Percentiles rank a stretch among this genome's conserved stretches.
Evolutionary conservation across 441 rosid genomes (phyloP).

Genomic region (Capsella rubella): DNA sequence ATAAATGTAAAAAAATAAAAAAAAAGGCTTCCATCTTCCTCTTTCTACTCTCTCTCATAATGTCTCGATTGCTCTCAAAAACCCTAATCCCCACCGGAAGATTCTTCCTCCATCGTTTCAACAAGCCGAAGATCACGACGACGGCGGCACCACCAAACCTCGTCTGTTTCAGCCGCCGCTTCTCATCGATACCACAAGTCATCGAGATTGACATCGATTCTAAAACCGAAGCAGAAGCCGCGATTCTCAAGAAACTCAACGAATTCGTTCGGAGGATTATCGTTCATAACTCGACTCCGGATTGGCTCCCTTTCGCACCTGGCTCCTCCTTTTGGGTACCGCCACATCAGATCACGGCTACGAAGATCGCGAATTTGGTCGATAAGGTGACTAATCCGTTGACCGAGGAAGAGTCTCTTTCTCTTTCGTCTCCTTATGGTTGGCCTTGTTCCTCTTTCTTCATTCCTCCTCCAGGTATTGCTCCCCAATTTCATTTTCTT

Average conservation of each 20-base stretch:
- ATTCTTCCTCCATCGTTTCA: slow-evolving; percentile 40
- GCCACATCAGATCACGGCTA: slow-evolving; percentile 40
- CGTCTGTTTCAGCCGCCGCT: slow-evolving; percentile 30
- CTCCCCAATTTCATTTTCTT: neutral
- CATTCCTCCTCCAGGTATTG: slow-evolving; percentile 40
- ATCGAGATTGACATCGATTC: slow-evolving; percentile 46
- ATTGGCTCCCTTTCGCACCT: slow-evolving; percentile 65
- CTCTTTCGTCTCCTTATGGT: slow-evolving; percentile 45
- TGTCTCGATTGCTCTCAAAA: slow-evolving; percentile 38
- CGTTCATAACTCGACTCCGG: slow-evolving; percentile 57
- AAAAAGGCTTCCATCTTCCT: neutral
- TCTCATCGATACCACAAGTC: slow-evolving; percentile 34
- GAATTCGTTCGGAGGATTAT: slow-evolving; percentile 52
- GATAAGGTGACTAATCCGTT: slow-evolving; percentile 40
- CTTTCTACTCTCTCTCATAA: slow-evolving; percentile 18
- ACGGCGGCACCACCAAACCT: neutral
- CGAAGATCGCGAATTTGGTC: slow-evolving; percentile 37
- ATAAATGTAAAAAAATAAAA: neutral
- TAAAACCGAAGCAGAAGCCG: slow-evolving; percentile 40
- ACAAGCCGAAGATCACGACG: neutral
- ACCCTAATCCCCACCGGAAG: slow-evolving; percentile 43
- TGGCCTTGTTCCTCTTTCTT: slow-evolving; percentile 52
- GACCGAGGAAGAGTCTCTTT: slow-evolving; percentile 47
- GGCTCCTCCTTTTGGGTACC: slow-evolving; percentile 75
- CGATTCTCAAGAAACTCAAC: slow-evolving; percentile 51